Percentiles rank a stretch among this genome's conserved stretches.
Conservation (phyloP, 2,329 filamentous ascomycete genomes). For the Arthroderma sp. region DNA sequence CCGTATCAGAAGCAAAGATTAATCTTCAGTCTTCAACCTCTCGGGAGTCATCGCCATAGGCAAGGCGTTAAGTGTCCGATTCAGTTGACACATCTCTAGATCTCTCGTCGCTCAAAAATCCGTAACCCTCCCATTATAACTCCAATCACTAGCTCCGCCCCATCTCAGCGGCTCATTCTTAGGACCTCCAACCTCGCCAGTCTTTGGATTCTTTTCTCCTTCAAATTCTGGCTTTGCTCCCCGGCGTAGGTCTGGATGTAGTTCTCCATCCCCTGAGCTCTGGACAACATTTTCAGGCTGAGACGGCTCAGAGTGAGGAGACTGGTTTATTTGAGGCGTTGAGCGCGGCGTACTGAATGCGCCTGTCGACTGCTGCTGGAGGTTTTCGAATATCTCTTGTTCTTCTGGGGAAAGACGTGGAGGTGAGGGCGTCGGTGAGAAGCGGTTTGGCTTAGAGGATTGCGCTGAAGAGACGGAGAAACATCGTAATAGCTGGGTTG, state of each 20-base stretch:
- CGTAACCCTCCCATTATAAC: constrained; percentile 86
- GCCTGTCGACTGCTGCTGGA: constrained; percentile 65
- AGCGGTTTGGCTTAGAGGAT: constrained; percentile 17
- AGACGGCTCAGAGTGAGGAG: constrained; percentile 24
- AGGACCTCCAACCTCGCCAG: constrained; percentile 87
- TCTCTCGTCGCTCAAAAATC: constrained; percentile 52
- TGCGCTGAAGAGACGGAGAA: constrained; percentile 13
- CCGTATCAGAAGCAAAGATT: no score
- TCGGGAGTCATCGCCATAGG: no score
- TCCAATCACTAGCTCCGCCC: constrained; percentile 70
- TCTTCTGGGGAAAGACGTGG: constrained; percentile 78
- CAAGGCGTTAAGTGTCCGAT: no score
- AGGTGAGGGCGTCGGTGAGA: constrained; percentile 49
- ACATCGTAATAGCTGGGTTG: not conserved
- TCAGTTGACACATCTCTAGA: not conserved
- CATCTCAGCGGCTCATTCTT: constrained; percentile 94
- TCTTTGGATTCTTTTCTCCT: constrained; percentile 82
- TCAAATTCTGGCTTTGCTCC: constrained; percentile 85
- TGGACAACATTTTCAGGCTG: constrained; percentile 18
- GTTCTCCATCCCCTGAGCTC: constrained; percentile 44
- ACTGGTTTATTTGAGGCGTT: constrained; percentile 36
- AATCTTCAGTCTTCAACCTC: no score
- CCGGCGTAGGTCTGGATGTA: constrained; percentile 58
- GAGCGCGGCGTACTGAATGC: constrained; percentile 56
- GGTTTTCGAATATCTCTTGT: constrained; percentile 78